Conservation (phyloP, 192 early-diverging fungal species). For the Thamnidium elegans region DNA sequence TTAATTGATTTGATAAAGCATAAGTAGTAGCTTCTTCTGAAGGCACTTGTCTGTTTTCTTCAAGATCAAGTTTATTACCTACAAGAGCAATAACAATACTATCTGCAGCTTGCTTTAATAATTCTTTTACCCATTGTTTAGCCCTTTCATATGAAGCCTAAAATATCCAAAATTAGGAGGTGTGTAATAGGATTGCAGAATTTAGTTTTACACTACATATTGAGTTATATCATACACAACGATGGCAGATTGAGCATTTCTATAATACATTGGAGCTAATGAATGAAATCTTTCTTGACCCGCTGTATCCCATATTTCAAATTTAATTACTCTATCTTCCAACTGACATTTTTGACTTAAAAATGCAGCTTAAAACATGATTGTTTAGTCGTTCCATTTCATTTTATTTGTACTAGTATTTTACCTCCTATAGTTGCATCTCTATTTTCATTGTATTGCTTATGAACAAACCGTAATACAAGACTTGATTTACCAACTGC, state of each 20-base stretch:
- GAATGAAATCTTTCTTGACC: conserved; percentile 95
- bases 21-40: conserved; percentile 52
- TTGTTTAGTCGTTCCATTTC: background rate
- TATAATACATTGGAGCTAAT: conserved; percentile 93
- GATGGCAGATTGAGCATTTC: conserved; percentile 95
- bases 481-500: conserved; percentile 98
- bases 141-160: conserved; percentile 89
- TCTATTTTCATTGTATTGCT: conserved; percentile 95
- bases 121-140: conserved; percentile 97
- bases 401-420: background rate
- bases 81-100: conserved; percentile 97
- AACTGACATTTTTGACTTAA: conserved; percentile 93
- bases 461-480: conserved; percentile 92
- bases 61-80: conserved; percentile 95
- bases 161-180: background rate
- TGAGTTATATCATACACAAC: conserved; percentile 97
- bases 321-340: conserved; percentile 82
- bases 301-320: conserved; percentile 89
- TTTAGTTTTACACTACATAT: conserved; percentile 39
- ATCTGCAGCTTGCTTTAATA: conserved; percentile 95
- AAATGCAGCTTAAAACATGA: conserved; percentile 60
- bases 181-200: background rate
- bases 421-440: conserved; percentile 96
- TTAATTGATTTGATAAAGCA: conserved; percentile 65
- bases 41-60: conserved; percentile 34